Evolutionary conservation across 345 rosid genomes (phyloP), one percentile per base, ranked within the genome.

Genomic region (Erodium maritimum): DNA sequence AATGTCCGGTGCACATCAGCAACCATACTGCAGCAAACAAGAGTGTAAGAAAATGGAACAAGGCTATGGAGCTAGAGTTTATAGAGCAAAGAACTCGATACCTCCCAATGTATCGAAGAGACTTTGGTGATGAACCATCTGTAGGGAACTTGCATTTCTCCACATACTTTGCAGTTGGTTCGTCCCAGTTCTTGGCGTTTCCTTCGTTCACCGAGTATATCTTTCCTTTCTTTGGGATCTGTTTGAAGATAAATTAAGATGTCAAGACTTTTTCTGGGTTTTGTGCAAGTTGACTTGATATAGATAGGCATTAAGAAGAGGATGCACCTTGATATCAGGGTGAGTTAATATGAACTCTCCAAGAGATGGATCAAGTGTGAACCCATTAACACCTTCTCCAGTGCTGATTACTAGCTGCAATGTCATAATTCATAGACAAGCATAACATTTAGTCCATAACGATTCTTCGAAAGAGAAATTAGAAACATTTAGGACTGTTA

Each of bases 151-250:
- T 93, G 91, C 97, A 89, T 33, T 71, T 89, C 57, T 93, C 94
- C 70, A 89, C 99, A 67, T 79, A 85, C 97, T 83, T 82, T 52
- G 97, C 73, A 13, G 97, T 93, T 64, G 96, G 96, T 71, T 74
- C 81, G 75, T 93, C 97, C 99, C 99, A 89, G 75, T 87, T 82
- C 77, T 71, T 88, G 1, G 97, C 94, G 85, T 93, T 93, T 69
- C 99, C 97, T 84, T 93, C 99, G 65, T 93, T 93, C 24, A 90
- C 96, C 1, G 99, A 93, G 73, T 93, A 93, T 57, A 93, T 93
- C 78, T 80, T 89, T 52, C 99, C 97, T 73, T 83, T 85, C 72
- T 73, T 80, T 16, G 99, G 99, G 74, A 93, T 93, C 97, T 93
- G 61, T 55, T 14, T 24, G 50, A 46, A 59, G 42, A 34, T n/a